Percentiles rank a stretch among this genome's conserved stretches.
phyloP scores from a whole-genome alignment of 306 rosid genomes.

The Geum urbanum region DNA sequence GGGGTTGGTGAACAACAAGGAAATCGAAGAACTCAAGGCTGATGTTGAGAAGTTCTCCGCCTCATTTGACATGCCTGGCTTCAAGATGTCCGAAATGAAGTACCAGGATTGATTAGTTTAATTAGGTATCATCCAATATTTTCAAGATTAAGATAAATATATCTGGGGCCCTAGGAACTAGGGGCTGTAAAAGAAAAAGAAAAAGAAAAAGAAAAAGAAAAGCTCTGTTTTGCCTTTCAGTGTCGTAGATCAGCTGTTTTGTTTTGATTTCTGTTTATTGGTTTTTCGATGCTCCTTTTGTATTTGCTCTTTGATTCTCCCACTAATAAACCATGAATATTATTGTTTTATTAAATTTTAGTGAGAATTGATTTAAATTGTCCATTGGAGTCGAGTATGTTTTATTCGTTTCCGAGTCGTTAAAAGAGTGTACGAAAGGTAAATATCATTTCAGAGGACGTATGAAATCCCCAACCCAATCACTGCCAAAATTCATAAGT shows the following conservation, averaged over 20 bases:
- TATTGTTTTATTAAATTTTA: constrained; percentile 4
- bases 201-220: neutral
- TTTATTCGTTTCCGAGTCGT: neutral
- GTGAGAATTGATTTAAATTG: neutral
- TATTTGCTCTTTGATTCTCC: constrained; percentile 13
- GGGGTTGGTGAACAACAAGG: constrained; percentile 79
- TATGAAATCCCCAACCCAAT: too few species aligned
- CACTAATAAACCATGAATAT: constrained; percentile 17
- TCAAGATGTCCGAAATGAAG: constrained; percentile 69
- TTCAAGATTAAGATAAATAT: neutral
- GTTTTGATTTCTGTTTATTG: neutral
- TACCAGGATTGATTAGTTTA: constrained; percentile 78
- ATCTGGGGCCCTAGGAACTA: neutral
- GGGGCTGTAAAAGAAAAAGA: constrained; percentile 2
- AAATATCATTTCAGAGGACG: too few species aligned
- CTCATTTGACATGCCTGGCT: constrained; percentile 88
- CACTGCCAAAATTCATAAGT: too few species aligned
- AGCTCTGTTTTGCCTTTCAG: constrained; percentile 5
- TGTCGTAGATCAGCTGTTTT: constrained; percentile 5
- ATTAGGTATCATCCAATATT: neutral
- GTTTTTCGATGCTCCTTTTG: constrained; percentile 5
- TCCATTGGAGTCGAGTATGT: neutral
- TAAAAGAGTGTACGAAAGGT: too few species aligned
- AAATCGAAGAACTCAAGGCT: constrained; percentile 66
- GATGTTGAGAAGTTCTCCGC: constrained; percentile 81